Evolutionary conservation across 148 eudicot species (phyloP).

Genomic region (Drosera capensis): DNA sequence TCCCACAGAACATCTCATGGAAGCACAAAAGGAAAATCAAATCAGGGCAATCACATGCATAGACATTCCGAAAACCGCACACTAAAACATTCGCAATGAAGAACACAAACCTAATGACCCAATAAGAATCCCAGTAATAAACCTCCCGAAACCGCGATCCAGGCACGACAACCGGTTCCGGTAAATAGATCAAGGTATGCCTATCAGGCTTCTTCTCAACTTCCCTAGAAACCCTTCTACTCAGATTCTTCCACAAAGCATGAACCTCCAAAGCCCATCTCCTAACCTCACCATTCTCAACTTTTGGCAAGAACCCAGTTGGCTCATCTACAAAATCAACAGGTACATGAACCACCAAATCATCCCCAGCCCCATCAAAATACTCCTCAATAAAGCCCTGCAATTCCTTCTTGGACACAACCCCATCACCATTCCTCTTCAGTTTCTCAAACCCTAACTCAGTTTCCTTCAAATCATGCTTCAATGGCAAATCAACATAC

Average conservation of each 20-base stretch:
- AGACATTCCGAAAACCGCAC: neutral
- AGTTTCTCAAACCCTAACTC: slow-evolving; percentile 28
- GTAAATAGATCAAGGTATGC: slow-evolving; percentile 55
- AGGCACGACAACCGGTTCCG: slow-evolving; percentile 52
- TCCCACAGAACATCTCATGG: too few species aligned
- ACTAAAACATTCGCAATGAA: slow-evolving; percentile 1
- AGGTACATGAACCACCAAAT: slow-evolving; percentile 39
- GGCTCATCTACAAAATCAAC: slow-evolving; percentile 57
- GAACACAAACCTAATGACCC: slow-evolving; percentile 66
- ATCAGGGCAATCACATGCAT: neutral
- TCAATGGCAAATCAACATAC: slow-evolving; percentile 59
- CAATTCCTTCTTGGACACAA: slow-evolving; percentile 20
- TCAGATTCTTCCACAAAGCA: slow-evolving; percentile 68
- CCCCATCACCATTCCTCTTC: slow-evolving; percentile 17
- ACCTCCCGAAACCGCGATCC: slow-evolving; percentile 86
- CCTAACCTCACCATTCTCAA: slow-evolving; percentile 41
- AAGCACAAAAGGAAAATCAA: too few species aligned
- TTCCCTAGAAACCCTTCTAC: slow-evolving; percentile 39
- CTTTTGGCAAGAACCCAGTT: slow-evolving; percentile 39
- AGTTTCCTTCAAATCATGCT: slow-evolving; percentile 24
- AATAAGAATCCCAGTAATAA: slow-evolving; percentile 90
- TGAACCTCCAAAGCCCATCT: slow-evolving; percentile 74
- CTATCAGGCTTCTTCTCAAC: slow-evolving; percentile 36
- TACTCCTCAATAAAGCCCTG: slow-evolving; percentile 24
- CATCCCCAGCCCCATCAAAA: slow-evolving; percentile 47